A percentile compares a stretch with the other conserved stretches of the same genome.
Conservation (phyloP, 2,329 filamentous ascomycete species). For the Tolypocladium album region DNA sequence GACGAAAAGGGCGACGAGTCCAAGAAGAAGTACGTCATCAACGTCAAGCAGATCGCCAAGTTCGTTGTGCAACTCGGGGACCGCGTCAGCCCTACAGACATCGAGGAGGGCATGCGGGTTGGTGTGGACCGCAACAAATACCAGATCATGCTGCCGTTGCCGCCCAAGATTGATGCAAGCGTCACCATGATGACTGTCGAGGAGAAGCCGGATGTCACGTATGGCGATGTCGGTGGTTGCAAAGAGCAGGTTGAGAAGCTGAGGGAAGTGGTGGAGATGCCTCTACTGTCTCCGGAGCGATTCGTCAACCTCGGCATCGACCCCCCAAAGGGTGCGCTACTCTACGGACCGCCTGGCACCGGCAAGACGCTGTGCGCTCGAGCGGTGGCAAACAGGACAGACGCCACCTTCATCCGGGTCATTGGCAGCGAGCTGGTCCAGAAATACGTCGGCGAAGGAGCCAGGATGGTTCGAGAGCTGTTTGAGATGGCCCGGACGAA, state of each 20-base stretch:
- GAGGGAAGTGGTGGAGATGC: slow-evolving; percentile 97
- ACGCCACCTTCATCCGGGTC: slow-evolving; percentile 96
- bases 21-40: slow-evolving; percentile 99
- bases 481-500: slow-evolving; percentile 99
- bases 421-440: slow-evolving; percentile 97
- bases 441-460: slow-evolving; percentile 97
- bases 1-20: slow-evolving; percentile 87
- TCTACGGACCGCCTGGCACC: slow-evolving; percentile 96
- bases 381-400: slow-evolving; percentile 94
- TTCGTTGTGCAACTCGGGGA: slow-evolving; percentile 98
- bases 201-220: slow-evolving; percentile 98
- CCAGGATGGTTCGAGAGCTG: slow-evolving; percentile 94
- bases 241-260: slow-evolving; percentile 99
- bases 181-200: slow-evolving; percentile 99
- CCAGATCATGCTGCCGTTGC: slow-evolving; percentile 91
- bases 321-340: slow-evolving; percentile 89
- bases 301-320: slow-evolving; percentile 99
- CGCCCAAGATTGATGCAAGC: slow-evolving; percentile 96
- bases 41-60: slow-evolving; percentile 99
- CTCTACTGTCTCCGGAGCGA: slow-evolving; percentile 85
- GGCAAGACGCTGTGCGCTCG: slow-evolving; percentile 97
- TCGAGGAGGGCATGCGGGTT: slow-evolving; percentile 98
- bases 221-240: slow-evolving; percentile 96
- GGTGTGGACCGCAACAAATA: slow-evolving; percentile 99
- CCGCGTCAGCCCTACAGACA: slow-evolving; percentile 94